phyloP scores from a whole-genome alignment of 768 basidiomycete genomes.

The Flagelloscypha sp. region DNA sequence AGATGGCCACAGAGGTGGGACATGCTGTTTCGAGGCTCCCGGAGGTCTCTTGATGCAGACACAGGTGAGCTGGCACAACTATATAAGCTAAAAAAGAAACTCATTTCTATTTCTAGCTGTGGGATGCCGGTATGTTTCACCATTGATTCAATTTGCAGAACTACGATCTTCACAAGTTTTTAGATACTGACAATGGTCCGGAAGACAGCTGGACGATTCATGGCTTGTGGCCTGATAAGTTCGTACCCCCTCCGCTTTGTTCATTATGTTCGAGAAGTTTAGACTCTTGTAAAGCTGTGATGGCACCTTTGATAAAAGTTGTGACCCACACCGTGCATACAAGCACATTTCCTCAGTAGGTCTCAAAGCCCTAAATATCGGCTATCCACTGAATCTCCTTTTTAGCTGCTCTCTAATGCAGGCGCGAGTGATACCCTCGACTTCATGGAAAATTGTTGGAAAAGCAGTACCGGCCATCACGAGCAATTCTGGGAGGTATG shows the following conservation, averaged over 20 bases:
- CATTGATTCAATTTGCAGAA: too few species aligned
- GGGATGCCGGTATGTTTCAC: too few species aligned
- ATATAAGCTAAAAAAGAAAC: too few species aligned
- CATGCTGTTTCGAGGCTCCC: slow-evolving; percentile 43
- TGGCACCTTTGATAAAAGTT: slow-evolving; percentile 29
- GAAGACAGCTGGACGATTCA: slow-evolving; percentile 46
- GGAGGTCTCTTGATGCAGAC: slow-evolving; percentile 42
- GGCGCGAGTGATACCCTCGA: slow-evolving; percentile 31
- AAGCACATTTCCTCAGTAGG: slow-evolving; percentile 29
- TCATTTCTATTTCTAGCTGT: too few species aligned
- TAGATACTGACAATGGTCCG: slow-evolving; percentile 43
- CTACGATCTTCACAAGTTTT: too few species aligned
- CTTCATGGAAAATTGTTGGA: slow-evolving; percentile 41
- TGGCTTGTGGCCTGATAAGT: slow-evolving; percentile 49
- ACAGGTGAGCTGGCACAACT: too few species aligned
- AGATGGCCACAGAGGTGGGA: too few species aligned
- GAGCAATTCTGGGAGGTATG: slow-evolving; percentile 43
- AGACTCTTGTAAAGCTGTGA: slow-evolving; percentile 35
- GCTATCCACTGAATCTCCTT: too few species aligned
- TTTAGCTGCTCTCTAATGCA: slow-evolving; percentile 32
- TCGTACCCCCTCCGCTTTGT: slow-evolving; percentile 26
- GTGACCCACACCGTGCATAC: slow-evolving; percentile 38
- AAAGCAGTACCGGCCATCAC: slow-evolving; percentile 31
- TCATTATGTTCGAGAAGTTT: slow-evolving; percentile 31
- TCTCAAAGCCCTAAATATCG: background rate